Base-by-base conservation (phyloP, 2,329 filamentous ascomycete species). In the Amauroascus niger region DNA sequence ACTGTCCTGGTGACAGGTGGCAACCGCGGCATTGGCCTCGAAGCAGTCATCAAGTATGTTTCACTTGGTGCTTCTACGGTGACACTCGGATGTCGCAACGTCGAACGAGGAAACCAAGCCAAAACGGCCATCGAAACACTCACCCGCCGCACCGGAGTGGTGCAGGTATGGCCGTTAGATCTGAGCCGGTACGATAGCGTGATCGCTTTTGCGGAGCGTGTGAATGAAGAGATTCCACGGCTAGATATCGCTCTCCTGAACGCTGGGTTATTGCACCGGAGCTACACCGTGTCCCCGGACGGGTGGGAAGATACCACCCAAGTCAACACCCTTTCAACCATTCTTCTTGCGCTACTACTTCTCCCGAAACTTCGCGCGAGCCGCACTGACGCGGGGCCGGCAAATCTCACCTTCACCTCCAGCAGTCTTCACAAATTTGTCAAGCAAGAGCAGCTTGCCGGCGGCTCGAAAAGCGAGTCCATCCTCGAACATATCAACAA, bases 241-340 rank as follows among this genome's bases (percentile, higher is more conserved):
- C 60, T 79, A 5, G 73, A 79, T 55, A 66, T 74, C 16, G 74
- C 67, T 1, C 58, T 77, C 1, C 62, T 77, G 1, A 76, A 75
- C 54, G 73, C 73, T 0, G 74, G 73, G n/a, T 49, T 73, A 4
- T 69, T 69, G 57, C 67, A 69, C 44, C 62, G 67, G 13, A 61
- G 66, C 20, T 74, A 70, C 57, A 58, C 55, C 2, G 53, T 61
- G 1, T 70, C 69, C 0, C 47, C 64, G 1, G 72, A 75, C 30
- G 76, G 74, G 5, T 79, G 71, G 67, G 77, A 80, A 55, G 67
- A 73, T 51, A 76, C 71, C 1, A 58, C 83, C 9, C 79, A 83
- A 62, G 76, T 81, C 58, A 82, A 83, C 60, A 70, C 75, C 1
- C 65, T 83, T 1, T 79, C 78, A 1, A 83, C 78, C 0, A 70